These are phyloP conservation scores for Aspergillus sergii DNA, from an alignment of 2,329 filamentous ascomycete genomes.

Conservation along the genomic window DNA sequence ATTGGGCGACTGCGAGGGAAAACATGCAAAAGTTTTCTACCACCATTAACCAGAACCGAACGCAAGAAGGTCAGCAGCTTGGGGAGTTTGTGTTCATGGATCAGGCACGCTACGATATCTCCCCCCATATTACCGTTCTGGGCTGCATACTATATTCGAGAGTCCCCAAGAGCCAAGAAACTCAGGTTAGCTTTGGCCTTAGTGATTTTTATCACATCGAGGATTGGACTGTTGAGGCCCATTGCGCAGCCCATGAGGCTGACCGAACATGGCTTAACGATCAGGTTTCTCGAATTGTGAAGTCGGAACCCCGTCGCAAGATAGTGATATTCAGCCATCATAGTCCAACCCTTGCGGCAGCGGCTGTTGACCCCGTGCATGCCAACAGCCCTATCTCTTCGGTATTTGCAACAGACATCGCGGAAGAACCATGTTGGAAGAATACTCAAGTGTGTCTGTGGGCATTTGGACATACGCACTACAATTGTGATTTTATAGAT, in stretches of 20 bases:
- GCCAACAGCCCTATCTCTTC: slow-evolving; percentile 34
- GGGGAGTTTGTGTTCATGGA: slow-evolving; percentile 48
- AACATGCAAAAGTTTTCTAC: slow-evolving; percentile 28
- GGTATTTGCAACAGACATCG: slow-evolving; percentile 49
- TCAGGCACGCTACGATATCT: slow-evolving; percentile 42
- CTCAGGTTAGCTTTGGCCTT: slow-evolving; percentile 46
- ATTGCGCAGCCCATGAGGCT: slow-evolving; percentile 33
- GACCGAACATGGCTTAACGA: slow-evolving; percentile 45
- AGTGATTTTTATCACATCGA: slow-evolving; percentile 57
- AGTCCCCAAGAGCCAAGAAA: slow-evolving; percentile 42
- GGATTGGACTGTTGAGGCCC: slow-evolving; percentile 37
- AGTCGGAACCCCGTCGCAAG: slow-evolving; percentile 34
- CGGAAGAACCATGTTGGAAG: slow-evolving; percentile 41
- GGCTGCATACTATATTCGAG: slow-evolving; percentile 56
- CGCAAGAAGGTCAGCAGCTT: slow-evolving; percentile 13
- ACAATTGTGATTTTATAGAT: slow-evolving; percentile 45
- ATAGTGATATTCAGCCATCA: slow-evolving; percentile 46
- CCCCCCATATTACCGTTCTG: slow-evolving; percentile 42
- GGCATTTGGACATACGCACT: slow-evolving; percentile 56
- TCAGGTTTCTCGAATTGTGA: slow-evolving; percentile 35
- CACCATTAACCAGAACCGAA: slow-evolving; percentile 18
- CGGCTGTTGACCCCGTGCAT: slow-evolving; percentile 36
- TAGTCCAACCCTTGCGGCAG: slow-evolving; percentile 33
- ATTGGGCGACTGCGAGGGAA: slow-evolving; percentile 28
- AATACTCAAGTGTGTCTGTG: slow-evolving; percentile 43